These are phyloP conservation scores for Boletellus ananiceps DNA, from an alignment of 768 basidiomycete species.

Conservation along the genomic window DNA sequence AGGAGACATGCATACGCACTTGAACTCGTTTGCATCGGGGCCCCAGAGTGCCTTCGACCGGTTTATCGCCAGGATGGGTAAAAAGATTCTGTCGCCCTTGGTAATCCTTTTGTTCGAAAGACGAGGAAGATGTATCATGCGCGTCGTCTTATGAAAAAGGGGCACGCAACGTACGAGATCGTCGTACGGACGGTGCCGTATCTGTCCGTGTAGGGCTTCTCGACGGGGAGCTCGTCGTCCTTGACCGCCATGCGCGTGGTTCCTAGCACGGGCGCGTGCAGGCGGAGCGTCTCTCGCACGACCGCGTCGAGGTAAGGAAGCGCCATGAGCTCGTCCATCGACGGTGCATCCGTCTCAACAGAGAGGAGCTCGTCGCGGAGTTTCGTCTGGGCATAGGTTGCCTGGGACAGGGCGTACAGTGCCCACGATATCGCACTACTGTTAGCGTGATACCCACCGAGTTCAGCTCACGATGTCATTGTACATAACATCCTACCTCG, in stretches of 20 bases:
- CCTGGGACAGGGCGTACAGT: not conserved
- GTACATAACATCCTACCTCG: no score
- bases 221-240: slow-evolving; percentile 48
- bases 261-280: slow-evolving; percentile 43
- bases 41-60: not conserved
- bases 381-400: not conserved
- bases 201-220: not conserved
- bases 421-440: not conserved
- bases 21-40: not conserved
- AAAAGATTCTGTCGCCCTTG: not conserved
- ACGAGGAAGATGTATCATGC: no score
- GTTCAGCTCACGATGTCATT: not conserved
- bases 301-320: slow-evolving; percentile 67
- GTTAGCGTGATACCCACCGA: no score
- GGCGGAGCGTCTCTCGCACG: slow-evolving; percentile 55
- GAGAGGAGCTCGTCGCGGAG: slow-evolving; percentile 30
- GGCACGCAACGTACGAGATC: not conserved
- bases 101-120: not conserved
- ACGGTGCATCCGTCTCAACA: slow-evolving; percentile 51
- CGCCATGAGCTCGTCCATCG: slow-evolving; percentile 63
- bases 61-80: not conserved
- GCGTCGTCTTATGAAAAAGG: no score
- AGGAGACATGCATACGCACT: not conserved
- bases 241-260: slow-evolving; percentile 43
- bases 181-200: not conserved